Evolutionary conservation across 768 basidiomycete species (phyloP), one percentile per base, ranked within the genome.

Genomic region (Termitomyces sp.): DNA sequence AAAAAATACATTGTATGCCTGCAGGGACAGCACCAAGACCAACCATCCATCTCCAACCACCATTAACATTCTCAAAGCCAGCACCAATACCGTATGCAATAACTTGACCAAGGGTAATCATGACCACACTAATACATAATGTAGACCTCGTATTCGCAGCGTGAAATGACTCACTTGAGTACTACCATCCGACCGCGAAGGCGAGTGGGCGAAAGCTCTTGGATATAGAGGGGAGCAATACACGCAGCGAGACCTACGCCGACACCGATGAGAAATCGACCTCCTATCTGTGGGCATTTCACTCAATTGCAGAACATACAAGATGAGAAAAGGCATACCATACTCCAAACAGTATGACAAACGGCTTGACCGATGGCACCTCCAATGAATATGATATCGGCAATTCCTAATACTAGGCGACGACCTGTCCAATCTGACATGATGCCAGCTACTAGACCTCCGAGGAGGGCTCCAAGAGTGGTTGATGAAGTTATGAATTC

Each of bases 1-100:
- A 65, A 54, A 84, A 71, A 3, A 78, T 44, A 37, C 86, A 74
- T 64, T 92, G 90, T 5, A 90, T 56, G 3, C 70, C 84, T 1
- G 88, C 85, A 1, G 88, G 88, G 2, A 88, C 73, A 1, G 82
- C 81, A 14, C 90, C 88, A 2, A 92, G 72, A 4, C 88, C 91
- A 16, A 90, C 87, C 87, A 92, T 89, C 83, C 83, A 92, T 52
- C 91, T 74, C 91, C 91, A 94, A 2, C 91, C 91, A 3, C 77
- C 71, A 32, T 70, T 69, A 53, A 80, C 70, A 56, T 80, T 79
- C 57, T 76, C 80, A 62, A 88, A 88, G 2, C 80, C 86, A 24
- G 86, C 86, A 26, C 82, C 87, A 55, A 86, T 84, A 20, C 82
- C 86, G 65, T 90, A 92, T 0, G 88, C 87, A 48, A 91, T 79